phyloP scores from a whole-genome alignment of 108 stramenopile genomes.

The Chaetoceros muelleri region DNA sequence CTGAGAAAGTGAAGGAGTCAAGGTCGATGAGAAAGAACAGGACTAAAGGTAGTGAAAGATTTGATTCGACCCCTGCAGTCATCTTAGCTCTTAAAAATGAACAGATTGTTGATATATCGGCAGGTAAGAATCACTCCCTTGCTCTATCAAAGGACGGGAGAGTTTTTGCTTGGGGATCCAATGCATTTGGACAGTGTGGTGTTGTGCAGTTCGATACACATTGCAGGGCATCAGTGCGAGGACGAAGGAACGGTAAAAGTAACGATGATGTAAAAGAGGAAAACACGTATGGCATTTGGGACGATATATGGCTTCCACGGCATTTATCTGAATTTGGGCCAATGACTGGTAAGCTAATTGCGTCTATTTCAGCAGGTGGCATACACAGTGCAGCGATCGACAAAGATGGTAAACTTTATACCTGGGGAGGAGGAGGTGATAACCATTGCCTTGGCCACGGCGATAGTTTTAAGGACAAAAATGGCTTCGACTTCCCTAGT shows the following conservation, averaged over 20 bases:
- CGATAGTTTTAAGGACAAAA: neutral
- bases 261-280: too few species aligned
- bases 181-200: constrained; percentile 92
- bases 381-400: neutral
- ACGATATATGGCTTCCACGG: too few species aligned
- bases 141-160: constrained; percentile 74
- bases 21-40: neutral
- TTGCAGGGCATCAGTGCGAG: too few species aligned
- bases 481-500: neutral
- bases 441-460: neutral
- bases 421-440: neutral
- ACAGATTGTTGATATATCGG: constrained; percentile 51
- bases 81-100: constrained; percentile 55
- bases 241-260: too few species aligned
- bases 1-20: neutral
- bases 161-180: constrained; percentile 87
- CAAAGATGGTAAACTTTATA: neutral
- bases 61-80: constrained; percentile 37
- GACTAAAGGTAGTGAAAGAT: constrained; percentile 11
- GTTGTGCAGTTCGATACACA: too few species aligned
- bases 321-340: too few species aligned
- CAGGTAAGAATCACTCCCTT: constrained; percentile 90
- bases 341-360: too few species aligned
- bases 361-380: neutral
- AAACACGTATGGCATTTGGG: too few species aligned